Evolutionary conservation across 371 early-diverging fungal genomes (phyloP).

Genomic region (Apophysomyces variabilis): DNA sequence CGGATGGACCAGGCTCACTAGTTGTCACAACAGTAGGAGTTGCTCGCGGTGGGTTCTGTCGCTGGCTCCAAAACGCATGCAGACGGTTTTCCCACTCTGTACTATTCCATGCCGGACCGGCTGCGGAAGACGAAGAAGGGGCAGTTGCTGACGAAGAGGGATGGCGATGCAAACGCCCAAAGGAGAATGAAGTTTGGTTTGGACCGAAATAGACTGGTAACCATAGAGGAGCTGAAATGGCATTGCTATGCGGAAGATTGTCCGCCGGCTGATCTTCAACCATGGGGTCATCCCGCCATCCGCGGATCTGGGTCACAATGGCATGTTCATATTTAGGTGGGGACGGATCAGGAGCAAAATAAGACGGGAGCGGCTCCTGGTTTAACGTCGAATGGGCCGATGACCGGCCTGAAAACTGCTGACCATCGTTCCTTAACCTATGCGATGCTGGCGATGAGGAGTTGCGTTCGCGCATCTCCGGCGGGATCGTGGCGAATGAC

Average conservation of each 20-base stretch:
- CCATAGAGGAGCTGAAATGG: slow-evolving; percentile 25
- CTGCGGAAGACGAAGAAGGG: not conserved
- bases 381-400: slow-evolving; percentile 16
- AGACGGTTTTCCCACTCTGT: slow-evolving; percentile 19
- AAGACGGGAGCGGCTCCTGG: slow-evolving; percentile 39
- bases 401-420: slow-evolving; percentile 17
- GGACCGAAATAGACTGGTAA: slow-evolving; percentile 28
- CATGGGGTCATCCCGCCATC: slow-evolving; percentile 15
- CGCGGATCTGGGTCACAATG: slow-evolving; percentile 51
- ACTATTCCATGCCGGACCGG: slow-evolving; percentile 2
- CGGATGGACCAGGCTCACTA: not conserved
- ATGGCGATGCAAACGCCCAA: slow-evolving; percentile 27
- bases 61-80: slow-evolving; percentile 26
- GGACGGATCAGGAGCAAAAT: slow-evolving; percentile 36
- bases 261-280: not conserved
- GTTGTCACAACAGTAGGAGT: not conserved
- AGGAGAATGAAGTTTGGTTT: slow-evolving; percentile 23
- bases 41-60: slow-evolving; percentile 5
- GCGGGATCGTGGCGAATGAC: slow-evolving; percentile 36
- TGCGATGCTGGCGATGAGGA: not conserved
- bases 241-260: slow-evolving; percentile 8
- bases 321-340: slow-evolving; percentile 56
- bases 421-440: not conserved
- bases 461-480: slow-evolving; percentile 22
- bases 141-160: slow-evolving; percentile 3